Percentiles rank a stretch among this genome's conserved stretches.
These are phyloP conservation scores for Nannochloris sp. DNA, from an alignment of 139 green algal species.

Conservation along the genomic window DNA sequence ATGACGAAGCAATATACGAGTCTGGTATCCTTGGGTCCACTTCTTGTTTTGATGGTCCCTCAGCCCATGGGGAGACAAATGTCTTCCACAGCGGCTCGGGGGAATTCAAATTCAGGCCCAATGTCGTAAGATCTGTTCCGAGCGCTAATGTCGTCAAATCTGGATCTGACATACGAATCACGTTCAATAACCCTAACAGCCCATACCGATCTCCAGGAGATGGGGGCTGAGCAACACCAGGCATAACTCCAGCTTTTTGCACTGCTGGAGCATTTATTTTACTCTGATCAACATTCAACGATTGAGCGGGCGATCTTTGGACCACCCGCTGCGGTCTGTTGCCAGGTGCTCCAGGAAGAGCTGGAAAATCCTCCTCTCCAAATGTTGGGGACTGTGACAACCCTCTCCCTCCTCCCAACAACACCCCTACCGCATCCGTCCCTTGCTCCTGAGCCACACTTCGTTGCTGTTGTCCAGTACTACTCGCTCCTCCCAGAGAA, in stretches of 20 bases:
- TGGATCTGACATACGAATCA: conserved; percentile 78
- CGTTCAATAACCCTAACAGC: conserved; percentile 81
- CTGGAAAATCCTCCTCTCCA: conserved; percentile 64
- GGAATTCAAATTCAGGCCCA: conserved; percentile 92
- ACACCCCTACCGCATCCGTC: conserved; percentile 21
- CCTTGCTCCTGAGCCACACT: neutral
- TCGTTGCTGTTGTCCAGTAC: neutral
- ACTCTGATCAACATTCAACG: neutral
- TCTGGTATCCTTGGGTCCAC: conserved; percentile 70
- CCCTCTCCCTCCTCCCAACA: conserved; percentile 25
- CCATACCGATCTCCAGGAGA: conserved; percentile 67
- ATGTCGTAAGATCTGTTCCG: conserved; percentile 89
- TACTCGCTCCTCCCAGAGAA: conserved; percentile 16
- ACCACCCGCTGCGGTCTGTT: conserved; percentile 6
- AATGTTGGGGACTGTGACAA: conserved; percentile 15
- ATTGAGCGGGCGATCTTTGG: conserved; percentile 16
- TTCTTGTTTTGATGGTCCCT: conserved; percentile 59
- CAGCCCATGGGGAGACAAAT: conserved; percentile 77
- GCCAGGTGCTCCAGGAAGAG: conserved; percentile 31
- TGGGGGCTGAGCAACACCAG: conserved; percentile 1
- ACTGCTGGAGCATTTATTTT: conserved; percentile 8
- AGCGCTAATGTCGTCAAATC: conserved; percentile 92
- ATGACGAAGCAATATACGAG: conserved; percentile 75
- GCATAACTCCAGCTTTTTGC: neutral
- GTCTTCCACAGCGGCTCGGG: conserved; percentile 67